Conservation (phyloP, 768 basidiomycete genomes). For the Suillus discolor region DNA sequence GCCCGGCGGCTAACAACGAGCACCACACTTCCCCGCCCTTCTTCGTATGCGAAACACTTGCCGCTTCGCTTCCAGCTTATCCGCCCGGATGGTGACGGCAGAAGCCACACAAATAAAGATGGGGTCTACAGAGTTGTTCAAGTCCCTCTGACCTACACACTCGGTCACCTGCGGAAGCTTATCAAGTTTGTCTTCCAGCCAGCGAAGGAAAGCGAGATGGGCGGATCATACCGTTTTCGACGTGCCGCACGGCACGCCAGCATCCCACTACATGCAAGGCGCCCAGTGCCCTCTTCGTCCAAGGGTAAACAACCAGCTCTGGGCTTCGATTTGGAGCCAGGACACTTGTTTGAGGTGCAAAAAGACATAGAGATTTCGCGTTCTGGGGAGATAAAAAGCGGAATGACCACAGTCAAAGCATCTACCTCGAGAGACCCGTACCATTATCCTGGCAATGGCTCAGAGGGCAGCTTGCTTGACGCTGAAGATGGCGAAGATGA, state of each 20-base stretch:
- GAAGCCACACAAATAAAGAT: constrained; percentile 35
- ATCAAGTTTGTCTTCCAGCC: constrained; percentile 59
- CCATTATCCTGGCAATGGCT: constrained; percentile 42
- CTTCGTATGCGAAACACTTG: constrained; percentile 61
- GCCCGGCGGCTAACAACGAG: constrained; percentile 44
- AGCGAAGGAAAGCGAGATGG: constrained; percentile 27
- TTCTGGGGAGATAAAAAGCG: constrained; percentile 56
- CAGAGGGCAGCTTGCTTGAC: constrained; percentile 33
- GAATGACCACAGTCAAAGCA: constrained; percentile 49
- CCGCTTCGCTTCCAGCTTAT: constrained; percentile 66
- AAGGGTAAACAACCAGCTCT: constrained; percentile 24
- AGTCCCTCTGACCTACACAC: constrained; percentile 70
- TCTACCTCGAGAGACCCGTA: constrained; percentile 58
- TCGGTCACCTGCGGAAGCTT: constrained; percentile 63
- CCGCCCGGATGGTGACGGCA: constrained; percentile 31
- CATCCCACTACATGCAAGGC: not conserved
- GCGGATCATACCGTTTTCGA: constrained; percentile 20
- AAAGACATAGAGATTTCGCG: constrained; percentile 45
- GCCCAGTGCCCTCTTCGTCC: constrained; percentile 1
- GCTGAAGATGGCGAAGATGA: constrained; percentile 40
- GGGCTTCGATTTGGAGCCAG: constrained; percentile 30
- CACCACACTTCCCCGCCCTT: constrained; percentile 37
- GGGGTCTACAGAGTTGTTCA: constrained; percentile 67
- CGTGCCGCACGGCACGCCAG: constrained; percentile 29
- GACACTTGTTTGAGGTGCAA: constrained; percentile 66